Evolutionary conservation across 495 filamentous ascomycete genomes (phyloP), one percentile per base, ranked within the genome.

Genomic region (Talaromyces thailandensis): DNA sequence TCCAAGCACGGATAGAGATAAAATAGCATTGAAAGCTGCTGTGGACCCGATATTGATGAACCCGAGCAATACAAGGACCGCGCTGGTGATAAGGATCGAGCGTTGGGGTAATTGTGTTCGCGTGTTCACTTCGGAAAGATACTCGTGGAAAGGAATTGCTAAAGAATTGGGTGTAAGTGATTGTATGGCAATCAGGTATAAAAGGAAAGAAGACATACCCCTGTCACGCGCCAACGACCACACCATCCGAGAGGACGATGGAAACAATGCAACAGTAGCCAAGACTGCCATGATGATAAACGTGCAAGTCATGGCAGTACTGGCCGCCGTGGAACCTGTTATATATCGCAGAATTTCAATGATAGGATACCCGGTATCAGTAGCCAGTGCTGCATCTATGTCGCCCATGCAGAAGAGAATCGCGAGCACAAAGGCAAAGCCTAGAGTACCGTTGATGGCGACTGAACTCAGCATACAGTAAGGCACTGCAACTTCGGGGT

Each of bases 221-320:
- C 72, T 64, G 63, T 85, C 83, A n/a, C 84, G 71, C 3, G 82
- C 81, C 69, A 83, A 86, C 2, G 81, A 78, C 77, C 77, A 84
- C 0, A 84, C 71, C 69, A 85, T 83, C 0, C 83, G 75, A 6
- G 81, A 83, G 7, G 82, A 76, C 0, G 82, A 12, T 85, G 64
- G 7, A 81, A 69, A 24, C 84, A 66, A 26, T 85, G 75, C 78
- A 80, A 73, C 84, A 76, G 16, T 74, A 71, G 40, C 75, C 79
- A 3, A 79, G 76, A 1, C 71, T 81, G 12, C 73, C 72, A 14
- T 76, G 63, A 73, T 76, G 68, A 48, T 21, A 0, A 48, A 18
- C 16, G 43, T 48, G 43, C 43, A 18, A 21, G 43, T 18, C 43
- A 48, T 18, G 16, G 43, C 43, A 21, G 43, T 48, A 18, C n/a